These are phyloP conservation scores for Holtermannia corniformis DNA, from an alignment of 768 basidiomycete species.

Conservation along the genomic window DNA sequence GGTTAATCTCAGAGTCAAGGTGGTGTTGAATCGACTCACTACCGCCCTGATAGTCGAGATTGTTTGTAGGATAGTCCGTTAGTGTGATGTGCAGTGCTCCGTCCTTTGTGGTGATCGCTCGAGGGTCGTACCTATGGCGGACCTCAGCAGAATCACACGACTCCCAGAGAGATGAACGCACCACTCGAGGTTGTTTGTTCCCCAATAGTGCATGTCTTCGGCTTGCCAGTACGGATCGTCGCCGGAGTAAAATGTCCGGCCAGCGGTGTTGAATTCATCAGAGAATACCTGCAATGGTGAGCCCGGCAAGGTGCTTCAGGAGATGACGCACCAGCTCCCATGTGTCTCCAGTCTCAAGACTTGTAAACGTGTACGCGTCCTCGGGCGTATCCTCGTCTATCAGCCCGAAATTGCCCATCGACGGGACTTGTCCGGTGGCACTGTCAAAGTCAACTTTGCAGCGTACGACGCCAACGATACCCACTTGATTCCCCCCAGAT, in stretches of 20 bases:
- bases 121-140: constrained; percentile 42
- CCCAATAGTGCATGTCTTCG: constrained; percentile 45
- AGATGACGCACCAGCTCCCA: constrained; percentile 56
- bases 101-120: constrained; percentile 39
- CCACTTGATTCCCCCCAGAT: constrained; percentile 76
- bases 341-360: constrained; percentile 61
- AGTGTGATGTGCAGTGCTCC: constrained; percentile 40
- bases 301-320: background rate
- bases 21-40: constrained; percentile 14
- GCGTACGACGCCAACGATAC: background rate
- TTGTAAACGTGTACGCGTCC: constrained; percentile 52
- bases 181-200: constrained; percentile 39
- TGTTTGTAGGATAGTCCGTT: constrained; percentile 21
- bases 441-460: constrained; percentile 1
- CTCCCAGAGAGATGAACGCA: background rate
- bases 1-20: background rate
- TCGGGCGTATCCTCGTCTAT: constrained; percentile 70
- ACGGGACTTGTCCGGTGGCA: constrained; percentile 73
- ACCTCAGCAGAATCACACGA: background rate
- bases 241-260: constrained; percentile 20
- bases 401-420: constrained; percentile 56
- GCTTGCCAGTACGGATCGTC: constrained; percentile 48
- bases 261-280: constrained; percentile 69
- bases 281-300: constrained; percentile 54
- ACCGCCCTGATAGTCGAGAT: constrained; percentile 30